Evolutionary conservation across 2,329 filamentous ascomycete genomes (phyloP).

Genomic region (Neonectria punicea): DNA sequence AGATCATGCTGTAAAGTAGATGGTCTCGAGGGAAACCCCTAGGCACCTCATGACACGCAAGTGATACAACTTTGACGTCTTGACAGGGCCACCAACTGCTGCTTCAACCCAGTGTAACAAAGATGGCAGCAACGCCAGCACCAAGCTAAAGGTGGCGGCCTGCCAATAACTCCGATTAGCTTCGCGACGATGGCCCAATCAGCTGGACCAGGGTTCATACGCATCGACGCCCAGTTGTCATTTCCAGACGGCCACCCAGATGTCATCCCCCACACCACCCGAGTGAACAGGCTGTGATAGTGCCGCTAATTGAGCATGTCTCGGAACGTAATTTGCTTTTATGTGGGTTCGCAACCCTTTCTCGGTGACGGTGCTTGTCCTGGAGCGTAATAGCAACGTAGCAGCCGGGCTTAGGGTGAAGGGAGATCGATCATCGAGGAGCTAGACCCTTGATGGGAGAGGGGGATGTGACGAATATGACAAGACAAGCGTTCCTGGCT

Average conservation of each 20-base stretch:
- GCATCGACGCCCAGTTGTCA: conserved; percentile 10
- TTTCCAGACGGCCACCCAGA: conserved; percentile 8
- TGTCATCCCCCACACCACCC: conserved; percentile 5
- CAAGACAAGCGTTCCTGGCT: not conserved
- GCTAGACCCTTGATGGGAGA: not conserved
- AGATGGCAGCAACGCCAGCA: not conserved
- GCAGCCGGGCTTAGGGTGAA: conserved; percentile 3
- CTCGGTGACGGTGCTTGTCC: not conserved
- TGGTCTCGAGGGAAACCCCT: not conserved
- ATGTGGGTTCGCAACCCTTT: conserved; percentile 4
- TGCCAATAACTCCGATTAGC: conserved; percentile 1
- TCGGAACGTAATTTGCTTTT: conserved; percentile 32
- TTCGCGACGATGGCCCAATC: conserved; percentile 6
- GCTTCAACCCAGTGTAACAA: conserved; percentile 1
- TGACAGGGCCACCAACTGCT: not conserved
- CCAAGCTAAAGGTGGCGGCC: not conserved
- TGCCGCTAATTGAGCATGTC: conserved; percentile 25
- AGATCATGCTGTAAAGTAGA: not conserved
- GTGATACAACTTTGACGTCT: conserved; percentile 7
- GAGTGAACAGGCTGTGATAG: not conserved
- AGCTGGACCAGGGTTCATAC: conserved; percentile 1
- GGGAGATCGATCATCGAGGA: conserved; percentile 2
- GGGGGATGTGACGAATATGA: not conserved
- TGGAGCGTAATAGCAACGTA: not conserved
- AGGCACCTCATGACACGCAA: not conserved